Percentiles rank a stretch among this genome's conserved stretches.
phyloP scores from a whole-genome alignment of 2,329 filamentous ascomycete genomes.

The Exutisphaerella laricina region DNA sequence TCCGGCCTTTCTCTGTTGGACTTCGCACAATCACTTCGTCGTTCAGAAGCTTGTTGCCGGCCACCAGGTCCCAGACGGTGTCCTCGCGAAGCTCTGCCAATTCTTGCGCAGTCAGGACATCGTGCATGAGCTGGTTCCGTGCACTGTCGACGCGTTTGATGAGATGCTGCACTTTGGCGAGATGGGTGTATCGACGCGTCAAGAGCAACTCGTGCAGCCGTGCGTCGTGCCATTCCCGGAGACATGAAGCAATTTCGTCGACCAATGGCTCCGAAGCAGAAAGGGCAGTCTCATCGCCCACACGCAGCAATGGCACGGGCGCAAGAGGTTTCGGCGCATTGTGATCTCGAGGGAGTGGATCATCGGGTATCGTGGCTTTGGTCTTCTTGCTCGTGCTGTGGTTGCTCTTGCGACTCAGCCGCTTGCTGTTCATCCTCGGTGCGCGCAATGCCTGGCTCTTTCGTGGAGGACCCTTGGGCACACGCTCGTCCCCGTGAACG shows the following conservation, averaged over 20 bases:
- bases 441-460: slow-evolving; percentile 29
- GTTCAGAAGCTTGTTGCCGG: slow-evolving; percentile 87
- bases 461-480: slow-evolving; percentile 16
- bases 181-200: slow-evolving; percentile 68
- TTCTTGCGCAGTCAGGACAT: slow-evolving; percentile 84
- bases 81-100: slow-evolving; percentile 74
- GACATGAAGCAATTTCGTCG: slow-evolving; percentile 93
- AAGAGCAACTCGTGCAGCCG: slow-evolving; percentile 90
- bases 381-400: slow-evolving; percentile 22
- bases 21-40: slow-evolving; percentile 94
- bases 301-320: slow-evolving; percentile 93
- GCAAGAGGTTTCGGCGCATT: slow-evolving; percentile 73
- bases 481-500: too few species aligned
- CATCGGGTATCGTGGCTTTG: slow-evolving; percentile 18
- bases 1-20: slow-evolving; percentile 71
- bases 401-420: slow-evolving; percentile 28
- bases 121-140: slow-evolving; percentile 84
- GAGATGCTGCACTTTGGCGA: slow-evolving; percentile 76
- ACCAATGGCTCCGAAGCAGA: slow-evolving; percentile 85
- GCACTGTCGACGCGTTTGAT: slow-evolving; percentile 79
- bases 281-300: slow-evolving; percentile 92
- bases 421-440: slow-evolving; percentile 26
- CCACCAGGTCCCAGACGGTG: slow-evolving; percentile 92
- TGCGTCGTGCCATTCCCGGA: slow-evolving; percentile 97
- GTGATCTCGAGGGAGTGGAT: slow-evolving; percentile 52